Evolutionary conservation across 2,329 filamentous ascomycete genomes (phyloP), one percentile per base, ranked within the genome.

Genomic region (Cyanodermella asteris): DNA sequence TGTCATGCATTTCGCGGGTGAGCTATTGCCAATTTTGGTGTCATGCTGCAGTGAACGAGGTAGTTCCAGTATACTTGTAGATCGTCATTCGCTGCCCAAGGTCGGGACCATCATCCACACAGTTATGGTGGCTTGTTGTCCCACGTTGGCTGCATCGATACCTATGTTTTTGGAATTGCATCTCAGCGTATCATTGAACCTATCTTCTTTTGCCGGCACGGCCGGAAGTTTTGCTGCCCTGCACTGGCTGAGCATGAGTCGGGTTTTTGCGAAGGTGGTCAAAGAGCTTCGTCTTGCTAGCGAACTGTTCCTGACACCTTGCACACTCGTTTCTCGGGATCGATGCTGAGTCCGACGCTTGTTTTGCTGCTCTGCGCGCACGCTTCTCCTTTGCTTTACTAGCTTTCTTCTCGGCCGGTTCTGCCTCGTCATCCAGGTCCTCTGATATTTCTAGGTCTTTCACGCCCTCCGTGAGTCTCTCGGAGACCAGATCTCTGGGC

Each of bases 221-320:
- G n/a, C n/a, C n/a, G n/a, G n/a, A n/a, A n/a, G n/a, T n/a, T n/a
- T n/a, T n/a, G n/a, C n/a, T n/a, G n/a, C n/a, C n/a, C n/a, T n/a
- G n/a, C n/a, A 53, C 42, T 3, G 54, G 53, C 16, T 66, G 62
- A 5, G 71, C 73, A 49, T 87, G 76, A 7, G 51, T 51, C 11
- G 63, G 48, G 7, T 69, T 61, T 32, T 66, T 64, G n/a, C n/a
- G n/a, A 29, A 87, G 58, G 44, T 90, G 80, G 26, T 62, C 54
- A 43, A 84, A 84, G 11, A 90, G 48, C 35, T 67, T 69, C 5
- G 64, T 73, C 36, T 68, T 72, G 2, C 72, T 78, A 1, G 63
- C 66, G 50, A 94, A 97, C 0, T 51, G 61, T 35, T 75, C 78
- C 35, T 68, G 63, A 47, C 87, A 94, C 4, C 69, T 64, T 3